Evolutionary conservation across 176 grass and related monocot species (phyloP).

Genomic region (Elymus sibiricus): DNA sequence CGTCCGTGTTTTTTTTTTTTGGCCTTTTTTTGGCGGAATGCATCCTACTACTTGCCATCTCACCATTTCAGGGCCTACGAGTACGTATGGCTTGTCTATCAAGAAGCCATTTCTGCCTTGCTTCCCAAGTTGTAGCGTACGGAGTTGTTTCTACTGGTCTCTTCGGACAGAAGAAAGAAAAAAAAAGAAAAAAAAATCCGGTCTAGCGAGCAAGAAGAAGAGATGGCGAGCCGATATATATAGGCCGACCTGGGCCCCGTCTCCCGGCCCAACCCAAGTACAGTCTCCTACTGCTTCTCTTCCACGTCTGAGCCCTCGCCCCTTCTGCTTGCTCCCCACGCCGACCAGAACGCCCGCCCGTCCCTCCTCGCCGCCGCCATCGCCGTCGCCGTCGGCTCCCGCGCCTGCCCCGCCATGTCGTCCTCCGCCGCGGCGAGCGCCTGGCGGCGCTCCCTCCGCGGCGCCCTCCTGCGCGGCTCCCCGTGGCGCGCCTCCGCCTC

Average conservation of each 20-base stretch:
- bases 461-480: conserved; percentile 27
- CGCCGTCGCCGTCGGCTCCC: not conserved
- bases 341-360: not conserved
- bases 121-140: not conserved
- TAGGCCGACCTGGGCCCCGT: not conserved
- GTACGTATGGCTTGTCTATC: not conserved
- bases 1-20: too few species aligned
- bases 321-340: conserved; percentile 30
- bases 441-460: conserved; percentile 52
- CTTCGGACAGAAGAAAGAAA: not conserved
- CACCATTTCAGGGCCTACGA: too few species aligned
- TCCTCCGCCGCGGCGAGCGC: conserved; percentile 29
- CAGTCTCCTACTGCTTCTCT: not conserved
- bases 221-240: not conserved
- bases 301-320: not conserved
- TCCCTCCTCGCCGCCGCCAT: not conserved
- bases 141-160: not conserved
- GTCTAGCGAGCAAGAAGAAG: too few species aligned
- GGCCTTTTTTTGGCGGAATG: too few species aligned
- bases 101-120: not conserved
- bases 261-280: not conserved
- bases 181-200: not conserved
- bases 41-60: too few species aligned
- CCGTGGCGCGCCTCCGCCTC: not conserved
- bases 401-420: not conserved